phyloP scores from a whole-genome alignment of 2,329 filamentous ascomycete species.

The Aotearoamyces nothofagi region DNA sequence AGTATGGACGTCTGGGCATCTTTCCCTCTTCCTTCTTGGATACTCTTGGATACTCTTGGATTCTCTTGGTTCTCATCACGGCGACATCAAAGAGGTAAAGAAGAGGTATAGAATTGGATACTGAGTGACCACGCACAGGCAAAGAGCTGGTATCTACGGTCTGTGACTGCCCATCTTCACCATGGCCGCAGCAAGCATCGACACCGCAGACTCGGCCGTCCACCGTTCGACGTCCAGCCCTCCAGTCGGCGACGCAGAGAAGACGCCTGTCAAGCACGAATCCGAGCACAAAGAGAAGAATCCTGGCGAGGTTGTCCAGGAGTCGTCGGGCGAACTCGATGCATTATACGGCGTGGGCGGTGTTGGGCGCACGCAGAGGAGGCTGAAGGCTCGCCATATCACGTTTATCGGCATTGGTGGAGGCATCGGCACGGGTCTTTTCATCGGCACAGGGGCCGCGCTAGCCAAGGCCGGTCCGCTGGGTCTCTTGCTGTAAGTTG shows the following conservation, averaged over 20 bases:
- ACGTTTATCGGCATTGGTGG: slow-evolving; percentile 7
- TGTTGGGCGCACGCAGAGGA: slow-evolving; percentile 4
- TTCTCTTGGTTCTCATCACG: no score
- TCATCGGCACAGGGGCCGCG: slow-evolving; percentile 31
- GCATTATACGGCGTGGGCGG: slow-evolving; percentile 6
- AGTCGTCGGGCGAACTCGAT: slow-evolving; percentile 4
- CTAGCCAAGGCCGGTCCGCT: slow-evolving; percentile 31
- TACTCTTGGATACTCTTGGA: no score
- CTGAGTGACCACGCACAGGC: no score
- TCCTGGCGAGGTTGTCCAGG: slow-evolving; percentile 4
- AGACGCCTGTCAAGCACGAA: neutral
- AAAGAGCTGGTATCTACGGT: no score
- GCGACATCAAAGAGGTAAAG: no score
- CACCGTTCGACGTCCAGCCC: neutral
- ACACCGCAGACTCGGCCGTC: neutral
- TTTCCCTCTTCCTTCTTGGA: no score
- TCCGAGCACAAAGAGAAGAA: no score
- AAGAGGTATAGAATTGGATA: no score
- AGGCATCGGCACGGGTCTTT: slow-evolving; percentile 35
- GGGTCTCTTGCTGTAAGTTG: slow-evolving; percentile 25
- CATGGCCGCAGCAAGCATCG: no score
- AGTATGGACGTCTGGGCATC: no score
- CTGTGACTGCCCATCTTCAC: no score
- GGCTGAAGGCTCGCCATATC: slow-evolving; percentile 5
- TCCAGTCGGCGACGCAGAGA: neutral